Conservation (phyloP, 129 eudicot species). For the Chrysanthemum makinoi region DNA sequence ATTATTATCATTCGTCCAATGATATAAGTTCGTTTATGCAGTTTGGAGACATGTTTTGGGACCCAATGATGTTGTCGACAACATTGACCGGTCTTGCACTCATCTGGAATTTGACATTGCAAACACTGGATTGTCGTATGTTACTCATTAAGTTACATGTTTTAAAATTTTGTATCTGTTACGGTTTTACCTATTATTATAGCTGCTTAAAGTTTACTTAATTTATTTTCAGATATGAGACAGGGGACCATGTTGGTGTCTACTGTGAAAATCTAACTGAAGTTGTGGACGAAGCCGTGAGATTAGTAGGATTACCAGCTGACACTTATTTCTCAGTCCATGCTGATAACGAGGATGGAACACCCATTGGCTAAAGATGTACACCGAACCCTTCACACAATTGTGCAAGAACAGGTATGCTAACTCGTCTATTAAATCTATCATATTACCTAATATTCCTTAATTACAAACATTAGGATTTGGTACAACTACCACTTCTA, state of each 20-base stretch:
- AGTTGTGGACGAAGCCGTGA: slow-evolving; percentile 65
- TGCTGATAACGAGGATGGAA: slow-evolving; percentile 68
- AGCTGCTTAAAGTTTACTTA: not conserved
- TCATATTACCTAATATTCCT: not conserved
- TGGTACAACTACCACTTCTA: not conserved
- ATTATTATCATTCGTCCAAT: no score
- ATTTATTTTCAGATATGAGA: slow-evolving; percentile 55
- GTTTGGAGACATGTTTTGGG: no score
- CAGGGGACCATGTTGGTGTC: slow-evolving; percentile 91
- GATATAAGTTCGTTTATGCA: no score
- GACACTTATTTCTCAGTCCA: slow-evolving; percentile 70
- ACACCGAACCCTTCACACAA: slow-evolving; percentile 83
- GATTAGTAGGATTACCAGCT: slow-evolving; percentile 45
- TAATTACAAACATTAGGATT: not conserved
- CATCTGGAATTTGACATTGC: slow-evolving; percentile 91
- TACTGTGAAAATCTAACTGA: slow-evolving; percentile 72
- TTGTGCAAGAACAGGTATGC: slow-evolving; percentile 75
- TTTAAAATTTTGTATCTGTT: not conserved
- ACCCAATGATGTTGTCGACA: no score
- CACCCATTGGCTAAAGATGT: slow-evolving; percentile 52
- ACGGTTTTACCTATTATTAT: not conserved
- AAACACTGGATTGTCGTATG: slow-evolving; percentile 74
- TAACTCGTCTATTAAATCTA: not conserved
- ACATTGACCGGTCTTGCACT: slow-evolving; percentile 93
- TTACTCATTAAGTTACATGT: not conserved